Base-by-base conservation (phyloP, 108 stramenopile genomes). In the Nannochloropsis oceanica region DNA sequence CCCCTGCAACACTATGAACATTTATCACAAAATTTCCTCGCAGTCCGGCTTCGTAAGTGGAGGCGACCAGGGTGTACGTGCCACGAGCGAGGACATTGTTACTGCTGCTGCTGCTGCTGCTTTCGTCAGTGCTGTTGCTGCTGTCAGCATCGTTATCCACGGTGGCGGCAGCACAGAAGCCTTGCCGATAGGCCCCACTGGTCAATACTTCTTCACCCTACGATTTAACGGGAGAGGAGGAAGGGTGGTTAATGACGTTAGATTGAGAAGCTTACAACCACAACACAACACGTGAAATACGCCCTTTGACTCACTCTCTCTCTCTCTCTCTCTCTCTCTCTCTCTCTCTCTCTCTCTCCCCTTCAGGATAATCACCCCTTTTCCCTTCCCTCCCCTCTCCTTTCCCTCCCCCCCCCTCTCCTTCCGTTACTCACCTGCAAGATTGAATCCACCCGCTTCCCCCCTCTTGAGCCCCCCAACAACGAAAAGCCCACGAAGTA, bases 31-130 rank as follows among this genome's bases (percentile, higher is more conserved):
- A 73, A n/a, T 73, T 73, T 7, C 59, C 0, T n/a, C 2, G 18
- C 22, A 73, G 46, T 44, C 81, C 81, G 11, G 84, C 80, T 42
- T 82, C 84, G 83, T 84, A 88, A 44, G 87, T 88, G 87, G 80
- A 81, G 73, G 84, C 44, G 34, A 88, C 44, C 13, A 88, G 25
- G 20, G 87, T 88, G 84, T 88, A 88, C 34, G 81, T 84, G 43
- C 87, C 87, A 14, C 84, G 84, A 12, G 80, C 43, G 46, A 88
- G 84, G 10, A 81, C 25, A 0, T 12, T 27, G 34, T 5, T 34
- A 5, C 34, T 34, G 34, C 34, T 34, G 34, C 2, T 34, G 34
- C 34, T 34, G 34, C 34, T 34, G 34, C 34, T 34, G 34, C 2
- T 34, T 2, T 7, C 59, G 59, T 7, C 59, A 10, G 59, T 18